These are phyloP conservation scores for Tylopilus rubrobrunneus DNA, from an alignment of 768 basidiomycete genomes.

Conservation along the genomic window DNA sequence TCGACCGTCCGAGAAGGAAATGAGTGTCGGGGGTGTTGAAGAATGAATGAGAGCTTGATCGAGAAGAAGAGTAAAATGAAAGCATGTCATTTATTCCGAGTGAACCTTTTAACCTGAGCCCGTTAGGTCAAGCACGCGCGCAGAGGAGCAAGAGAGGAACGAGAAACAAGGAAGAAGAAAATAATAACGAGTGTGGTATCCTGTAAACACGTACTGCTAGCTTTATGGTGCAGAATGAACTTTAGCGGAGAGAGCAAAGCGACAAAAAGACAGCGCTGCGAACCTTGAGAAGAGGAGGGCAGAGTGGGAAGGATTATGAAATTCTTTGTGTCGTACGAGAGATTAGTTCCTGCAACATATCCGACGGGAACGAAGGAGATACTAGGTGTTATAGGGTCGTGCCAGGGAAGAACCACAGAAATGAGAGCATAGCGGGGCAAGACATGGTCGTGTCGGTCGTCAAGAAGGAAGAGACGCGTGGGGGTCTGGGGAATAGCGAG, in stretches of 20 bases:
- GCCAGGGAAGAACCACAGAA: slow-evolving; percentile 8
- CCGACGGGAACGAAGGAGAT: slow-evolving; percentile 10
- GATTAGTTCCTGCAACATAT: slow-evolving; percentile 23
- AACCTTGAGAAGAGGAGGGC: neutral
- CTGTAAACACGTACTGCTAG: slow-evolving; percentile 2
- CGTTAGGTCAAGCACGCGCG: neutral
- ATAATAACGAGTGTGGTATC: slow-evolving; percentile 20
- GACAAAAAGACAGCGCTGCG: neutral
- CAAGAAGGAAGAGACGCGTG: neutral
- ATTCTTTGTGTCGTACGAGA: slow-evolving; percentile 14
- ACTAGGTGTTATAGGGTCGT: slow-evolving; percentile 8
- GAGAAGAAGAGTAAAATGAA: neutral
- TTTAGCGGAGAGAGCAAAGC: neutral
- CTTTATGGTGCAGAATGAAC: neutral
- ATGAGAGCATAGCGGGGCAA: neutral
- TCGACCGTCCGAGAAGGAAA: neutral
- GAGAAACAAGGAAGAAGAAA: neutral
- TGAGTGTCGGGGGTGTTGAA: neutral
- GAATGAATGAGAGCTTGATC: neutral
- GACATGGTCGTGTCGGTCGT: slow-evolving; percentile 9
- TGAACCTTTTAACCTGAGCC: neutral
- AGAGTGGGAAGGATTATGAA: slow-evolving; percentile 15
- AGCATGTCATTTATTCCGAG: neutral
- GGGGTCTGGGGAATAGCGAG: neutral
- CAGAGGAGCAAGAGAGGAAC: neutral